Percentiles rank a stretch among this genome's conserved stretches.
These are phyloP conservation scores for Anthoceros angustus DNA, from an alignment of 225 moss, liverwort and hornwort species.

Conservation along the genomic window DNA sequence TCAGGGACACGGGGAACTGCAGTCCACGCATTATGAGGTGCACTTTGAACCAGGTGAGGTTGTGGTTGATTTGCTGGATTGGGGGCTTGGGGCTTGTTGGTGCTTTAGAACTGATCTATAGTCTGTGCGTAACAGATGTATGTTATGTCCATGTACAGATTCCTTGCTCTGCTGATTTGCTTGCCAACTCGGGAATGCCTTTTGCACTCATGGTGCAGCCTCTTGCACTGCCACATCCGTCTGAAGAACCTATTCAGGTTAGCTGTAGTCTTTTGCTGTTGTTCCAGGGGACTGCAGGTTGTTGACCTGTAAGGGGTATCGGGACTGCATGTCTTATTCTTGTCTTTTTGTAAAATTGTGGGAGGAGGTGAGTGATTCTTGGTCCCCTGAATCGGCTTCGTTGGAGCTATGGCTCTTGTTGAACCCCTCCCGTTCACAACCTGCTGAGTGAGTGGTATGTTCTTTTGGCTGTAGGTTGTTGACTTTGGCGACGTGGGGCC, in stretches of 20 bases:
- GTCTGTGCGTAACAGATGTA: not conserved
- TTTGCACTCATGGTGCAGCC: slow-evolving; percentile 95
- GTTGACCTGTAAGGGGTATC: not conserved
- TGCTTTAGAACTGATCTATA: not conserved
- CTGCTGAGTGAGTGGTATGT: not conserved
- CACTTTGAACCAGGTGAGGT: slow-evolving; percentile 76
- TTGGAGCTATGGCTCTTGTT: too few relatives aligned
- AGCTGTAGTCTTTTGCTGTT: not conserved
- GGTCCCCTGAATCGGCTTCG: not conserved
- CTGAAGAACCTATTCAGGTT: slow-evolving; percentile 89
- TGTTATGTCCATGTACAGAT: slow-evolving; percentile 31
- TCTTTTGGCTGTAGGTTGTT: slow-evolving; percentile 39
- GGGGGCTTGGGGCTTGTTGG: not conserved
- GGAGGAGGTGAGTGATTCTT: not conserved
- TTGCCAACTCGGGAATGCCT: slow-evolving; percentile 86
- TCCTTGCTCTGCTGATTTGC: slow-evolving; percentile 88
- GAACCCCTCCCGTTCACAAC: not conserved
- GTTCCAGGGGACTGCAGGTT: not conserved
- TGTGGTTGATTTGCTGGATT: not conserved
- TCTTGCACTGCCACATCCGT: slow-evolving; percentile 69
- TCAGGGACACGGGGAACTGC: slow-evolving; percentile 85
- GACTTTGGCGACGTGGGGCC: slow-evolving; percentile 99
- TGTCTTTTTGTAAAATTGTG: not conserved
- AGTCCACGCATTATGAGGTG: slow-evolving; percentile 86
- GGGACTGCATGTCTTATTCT: too few relatives aligned